phyloP scores from a whole-genome alignment of 495 filamentous ascomycete genomes.

The Aspergillus steynii region DNA sequence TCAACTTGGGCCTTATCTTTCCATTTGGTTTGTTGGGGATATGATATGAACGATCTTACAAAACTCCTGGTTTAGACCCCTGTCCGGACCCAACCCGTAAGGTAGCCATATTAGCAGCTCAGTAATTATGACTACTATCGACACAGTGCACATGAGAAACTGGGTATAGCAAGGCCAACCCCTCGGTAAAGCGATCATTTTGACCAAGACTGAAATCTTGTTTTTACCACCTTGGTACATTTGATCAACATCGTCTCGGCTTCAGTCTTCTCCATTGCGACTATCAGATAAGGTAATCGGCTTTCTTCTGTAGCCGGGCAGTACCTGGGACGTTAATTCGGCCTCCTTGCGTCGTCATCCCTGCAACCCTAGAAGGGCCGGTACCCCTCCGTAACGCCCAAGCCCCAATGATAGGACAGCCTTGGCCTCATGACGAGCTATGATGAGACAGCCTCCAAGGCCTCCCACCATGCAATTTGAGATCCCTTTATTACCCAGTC shows the following conservation, averaged over 20 bases:
- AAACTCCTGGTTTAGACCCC: too few species aligned
- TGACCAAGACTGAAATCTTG: neutral
- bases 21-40: neutral
- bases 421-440: neutral
- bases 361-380: slow-evolving; percentile 6
- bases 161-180: too few species aligned
- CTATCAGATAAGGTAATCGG: neutral
- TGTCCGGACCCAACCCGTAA: too few species aligned
- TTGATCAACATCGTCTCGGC: neutral
- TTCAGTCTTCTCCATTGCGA: neutral
- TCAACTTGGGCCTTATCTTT: neutral
- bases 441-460: slow-evolving; percentile 11
- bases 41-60: neutral
- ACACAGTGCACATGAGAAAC: too few species aligned
- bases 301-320: neutral
- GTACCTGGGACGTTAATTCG: slow-evolving; percentile 9
- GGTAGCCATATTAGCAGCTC: too few species aligned
- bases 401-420: neutral
- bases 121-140: too few species aligned
- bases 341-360: slow-evolving; percentile 21
- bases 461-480: neutral
- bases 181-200: neutral
- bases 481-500: neutral
- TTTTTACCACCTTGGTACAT: neutral
- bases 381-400: neutral